Base-by-base conservation (phyloP, 2,329 filamentous ascomycete species). In the Pseudogymnoascus sp. region DNA sequence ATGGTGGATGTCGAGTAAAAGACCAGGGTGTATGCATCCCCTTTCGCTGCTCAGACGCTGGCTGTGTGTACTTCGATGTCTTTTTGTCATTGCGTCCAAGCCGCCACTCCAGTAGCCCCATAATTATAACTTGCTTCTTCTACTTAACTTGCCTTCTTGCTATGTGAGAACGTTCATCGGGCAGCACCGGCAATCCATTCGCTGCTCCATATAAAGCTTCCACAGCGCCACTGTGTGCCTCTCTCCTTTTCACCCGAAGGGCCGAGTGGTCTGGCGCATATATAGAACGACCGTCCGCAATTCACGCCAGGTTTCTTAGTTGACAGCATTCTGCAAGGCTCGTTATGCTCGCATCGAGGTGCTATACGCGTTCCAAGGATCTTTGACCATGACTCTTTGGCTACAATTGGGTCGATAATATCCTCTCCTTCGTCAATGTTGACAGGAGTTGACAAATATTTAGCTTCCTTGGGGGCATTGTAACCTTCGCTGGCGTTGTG, bases 301-400 rank as follows among this genome's bases (percentile, higher is more conserved):
- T 98, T 99, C 66, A 90, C 78, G 1, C 95, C 95, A 0, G 91
- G 82, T 72, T 98, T 98, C 78, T 93, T 97, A 0, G 93, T 96
- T 16, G 87, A 83, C 61, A 93, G 78, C 67, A 82, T 90, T 67
- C 92, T 89, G 75, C 95, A 98, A 2, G 90, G 89, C 70, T 98
- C 93, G 61, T 86, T 81, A 72, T 99, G 95, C 59, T 97, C 92
- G 72, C 95, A 99, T 63, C 83, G 84, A 1, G 95, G 95, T 1
- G 85, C 81, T 1, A 84, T 78, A 63, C 89, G 87, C 73, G 89
- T 91, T 14, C 87, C 84, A 66, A 98, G 87, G 12, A 98, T 80
- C 72, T 89, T 92, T 4, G 86, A 87, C 95, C 95, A 98, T 22
- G 88, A 89, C 71, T 95, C 89, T 73, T 91, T 93, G 53, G 84